Conservation (phyloP, 371 early-diverging fungal species). For the Phascolomyces articulosus region DNA sequence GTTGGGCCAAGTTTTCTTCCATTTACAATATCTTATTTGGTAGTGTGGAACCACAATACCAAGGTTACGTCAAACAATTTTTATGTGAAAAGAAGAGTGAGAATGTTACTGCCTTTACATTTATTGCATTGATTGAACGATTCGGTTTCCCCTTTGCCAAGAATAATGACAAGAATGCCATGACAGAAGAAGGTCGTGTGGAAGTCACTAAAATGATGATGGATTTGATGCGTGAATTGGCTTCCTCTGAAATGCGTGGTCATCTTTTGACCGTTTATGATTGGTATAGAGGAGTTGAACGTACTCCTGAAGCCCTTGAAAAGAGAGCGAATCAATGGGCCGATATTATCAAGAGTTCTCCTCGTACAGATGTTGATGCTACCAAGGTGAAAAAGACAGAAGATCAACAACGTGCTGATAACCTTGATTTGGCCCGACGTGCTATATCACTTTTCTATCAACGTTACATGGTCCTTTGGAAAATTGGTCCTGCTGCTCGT, state of each 20-base stretch:
- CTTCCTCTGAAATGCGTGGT: not conserved
- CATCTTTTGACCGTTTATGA: not conserved
- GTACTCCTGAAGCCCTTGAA: not conserved
- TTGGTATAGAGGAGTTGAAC: not conserved
- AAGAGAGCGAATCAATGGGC: not conserved
- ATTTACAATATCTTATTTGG: not conserved
- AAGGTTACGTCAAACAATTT: not conserved
- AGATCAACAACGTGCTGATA: not conserved
- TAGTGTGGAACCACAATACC: not conserved
- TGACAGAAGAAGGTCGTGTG: not conserved
- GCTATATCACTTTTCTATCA: slow-evolving; percentile 10
- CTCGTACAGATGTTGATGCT: not conserved
- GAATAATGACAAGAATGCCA: not conserved
- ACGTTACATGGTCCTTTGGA: slow-evolving; percentile 15
- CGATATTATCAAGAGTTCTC: not conserved
- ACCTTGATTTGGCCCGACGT: slow-evolving; percentile 7
- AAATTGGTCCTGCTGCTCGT: slow-evolving; percentile 9
- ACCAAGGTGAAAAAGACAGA: not conserved
- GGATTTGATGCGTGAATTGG: not conserved
- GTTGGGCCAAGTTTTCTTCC: not conserved
- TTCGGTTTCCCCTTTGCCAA: not conserved
- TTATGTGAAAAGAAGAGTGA: not conserved
- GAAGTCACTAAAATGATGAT: not conserved
- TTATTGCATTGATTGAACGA: not conserved
- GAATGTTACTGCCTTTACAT: not conserved